phyloP scores from a whole-genome alignment of 73 alveolate genomes.

The Tetrahymena borealis region DNA sequence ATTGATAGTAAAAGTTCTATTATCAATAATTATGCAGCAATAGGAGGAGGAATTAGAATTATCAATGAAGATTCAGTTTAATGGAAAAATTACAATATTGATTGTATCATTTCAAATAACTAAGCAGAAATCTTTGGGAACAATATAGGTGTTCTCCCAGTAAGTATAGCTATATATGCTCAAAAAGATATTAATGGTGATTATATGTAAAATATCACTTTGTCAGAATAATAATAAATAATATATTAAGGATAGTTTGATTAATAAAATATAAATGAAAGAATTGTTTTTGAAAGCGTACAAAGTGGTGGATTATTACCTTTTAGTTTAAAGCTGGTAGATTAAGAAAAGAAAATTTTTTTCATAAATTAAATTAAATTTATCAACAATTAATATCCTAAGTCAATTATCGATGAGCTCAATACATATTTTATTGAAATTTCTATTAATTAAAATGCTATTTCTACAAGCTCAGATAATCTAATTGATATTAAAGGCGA shows the following conservation, averaged over 20 bases:
- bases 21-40: not conserved
- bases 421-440: not conserved
- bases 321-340: not conserved
- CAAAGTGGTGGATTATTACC: not conserved
- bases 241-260: no score
- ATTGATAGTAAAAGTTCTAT: not conserved
- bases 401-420: not conserved
- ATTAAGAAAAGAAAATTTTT: not conserved
- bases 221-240: no score
- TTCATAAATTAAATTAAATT: not conserved
- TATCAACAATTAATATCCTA: not conserved
- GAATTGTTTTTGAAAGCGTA: not conserved
- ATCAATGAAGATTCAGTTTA: not conserved
- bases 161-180: no score
- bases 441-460: not conserved
- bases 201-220: no score
- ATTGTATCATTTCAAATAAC: not conserved
- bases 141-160: not conserved
- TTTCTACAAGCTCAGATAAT: not conserved
- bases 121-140: not conserved
- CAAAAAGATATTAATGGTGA: no score
- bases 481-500: not conserved
- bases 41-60: not conserved
- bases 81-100: not conserved
- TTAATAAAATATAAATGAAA: no score